Base-by-base conservation (phyloP, 2,329 filamentous ascomycete genomes). In the Xylariaceae sp. region DNA sequence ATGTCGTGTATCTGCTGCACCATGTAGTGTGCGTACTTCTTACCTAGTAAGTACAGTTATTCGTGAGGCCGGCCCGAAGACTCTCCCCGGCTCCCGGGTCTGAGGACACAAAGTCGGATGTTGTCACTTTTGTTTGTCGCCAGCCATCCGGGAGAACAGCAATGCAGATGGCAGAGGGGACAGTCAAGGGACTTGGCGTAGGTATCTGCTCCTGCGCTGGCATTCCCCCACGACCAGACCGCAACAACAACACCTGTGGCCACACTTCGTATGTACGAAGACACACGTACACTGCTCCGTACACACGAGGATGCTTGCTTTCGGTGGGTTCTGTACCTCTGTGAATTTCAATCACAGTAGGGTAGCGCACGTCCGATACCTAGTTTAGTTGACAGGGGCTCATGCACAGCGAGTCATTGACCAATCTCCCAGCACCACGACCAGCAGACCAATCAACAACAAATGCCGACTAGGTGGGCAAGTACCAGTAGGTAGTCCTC, bases 391-490 rank as follows among this genome's bases (percentile, higher is more conserved):
- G 52, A 54, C 57, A 58, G 48, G 57, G 57, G 55, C 44, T 46
- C 42, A 58, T 58, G 57, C 57, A 58, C 21, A 55, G 55, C 57
- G 57, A 59, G 57, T 59, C 57, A 59, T 55, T 59, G 47, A 55
- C 57, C 52, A 55, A 59, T 53, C 49, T 53, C 49, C 49, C 57
- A 55, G 57, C 57, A 59, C 52, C 49, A 19, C 46, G 51, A 52
- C 57, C 57, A 47, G 54, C 54, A 54, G 48, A 34, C 54, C 54
- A 54, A 56, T 57, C 51, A 57, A 36, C 41, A 46, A 40, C 30
- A 42, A 36, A 34, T 44, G 56, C 44, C 46, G 32, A 41, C 50
- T n/a, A n/a, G n/a, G n/a, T n/a, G n/a, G n/a, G n/a, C n/a, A 34
- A 10, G 13, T 34, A 34, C 32, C 7, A 34, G 32, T 36, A 50